Evolutionary conservation across 2,329 filamentous ascomycete genomes (phyloP).

Genomic region (Gyromitra esculenta): DNA sequence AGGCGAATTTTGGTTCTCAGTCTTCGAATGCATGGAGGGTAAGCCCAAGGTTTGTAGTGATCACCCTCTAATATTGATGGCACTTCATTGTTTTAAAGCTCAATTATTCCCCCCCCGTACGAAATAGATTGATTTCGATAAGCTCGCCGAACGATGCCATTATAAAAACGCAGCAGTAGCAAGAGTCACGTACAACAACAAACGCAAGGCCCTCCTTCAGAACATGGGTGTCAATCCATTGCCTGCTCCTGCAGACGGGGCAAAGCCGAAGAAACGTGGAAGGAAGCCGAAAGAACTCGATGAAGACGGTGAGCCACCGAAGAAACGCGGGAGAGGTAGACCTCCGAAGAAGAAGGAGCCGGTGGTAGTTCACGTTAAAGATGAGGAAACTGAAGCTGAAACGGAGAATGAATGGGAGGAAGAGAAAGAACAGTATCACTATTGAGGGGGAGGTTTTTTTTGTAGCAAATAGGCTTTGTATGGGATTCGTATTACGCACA

Average conservation of each 20-base stretch:
- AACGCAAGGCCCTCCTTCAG: not conserved
- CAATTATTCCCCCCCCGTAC: no score
- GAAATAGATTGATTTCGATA: conserved; percentile 45
- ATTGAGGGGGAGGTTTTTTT: not conserved
- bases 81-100: not conserved
- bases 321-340: conserved; percentile 42
- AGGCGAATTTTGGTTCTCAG: conserved; percentile 32
- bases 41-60: conserved; percentile 35
- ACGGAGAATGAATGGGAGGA: conserved; percentile 54
- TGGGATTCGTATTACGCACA: not conserved
- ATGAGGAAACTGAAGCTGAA: conserved; percentile 47
- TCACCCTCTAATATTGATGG: not conserved
- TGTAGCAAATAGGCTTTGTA: not conserved
- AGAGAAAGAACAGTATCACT: conserved; percentile 21
- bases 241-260: not conserved
- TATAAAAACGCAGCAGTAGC: conserved; percentile 39
- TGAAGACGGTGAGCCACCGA: conserved; percentile 55
- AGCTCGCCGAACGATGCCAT: conserved; percentile 29
- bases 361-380: conserved; percentile 13
- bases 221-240: not conserved
- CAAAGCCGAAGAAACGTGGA: conserved; percentile 45
- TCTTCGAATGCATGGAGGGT: conserved; percentile 37
- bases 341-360: conserved; percentile 26
- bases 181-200: conserved; percentile 18
- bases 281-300: conserved; percentile 51